phyloP scores from a whole-genome alignment of 352 stramenopile species.

The Phytophthora sp. region DNA sequence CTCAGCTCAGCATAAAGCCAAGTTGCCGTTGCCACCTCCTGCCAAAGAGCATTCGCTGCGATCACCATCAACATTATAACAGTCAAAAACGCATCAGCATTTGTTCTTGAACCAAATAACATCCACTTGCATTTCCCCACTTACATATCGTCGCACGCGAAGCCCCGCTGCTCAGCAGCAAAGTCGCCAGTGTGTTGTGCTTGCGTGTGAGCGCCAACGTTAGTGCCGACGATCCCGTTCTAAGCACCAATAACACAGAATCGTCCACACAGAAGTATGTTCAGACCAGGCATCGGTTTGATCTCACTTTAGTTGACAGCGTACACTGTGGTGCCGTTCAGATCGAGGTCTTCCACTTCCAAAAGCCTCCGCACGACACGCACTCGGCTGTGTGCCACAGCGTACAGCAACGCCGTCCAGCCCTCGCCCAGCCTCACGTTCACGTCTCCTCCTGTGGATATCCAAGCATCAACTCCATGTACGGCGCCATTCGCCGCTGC shows the following conservation, averaged over 20 bases:
- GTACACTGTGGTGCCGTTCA: constrained; percentile 72
- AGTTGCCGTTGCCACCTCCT: constrained; percentile 21
- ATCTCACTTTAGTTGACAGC: not conserved
- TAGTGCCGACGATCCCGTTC: constrained; percentile 62
- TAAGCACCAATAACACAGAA: constrained; percentile 20
- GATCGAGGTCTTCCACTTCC: constrained; percentile 37
- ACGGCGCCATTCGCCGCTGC: constrained; percentile 55
- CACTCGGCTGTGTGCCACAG: constrained; percentile 58
- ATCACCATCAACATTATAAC: not conserved
- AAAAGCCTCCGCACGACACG: constrained; percentile 51
- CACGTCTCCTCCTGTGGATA: constrained; percentile 43
- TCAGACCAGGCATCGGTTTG: no score
- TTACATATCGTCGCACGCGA: constrained; percentile 56
- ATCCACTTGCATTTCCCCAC: not conserved
- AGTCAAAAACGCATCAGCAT: not conserved
- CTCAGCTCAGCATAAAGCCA: constrained; percentile 52
- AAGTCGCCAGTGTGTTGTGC: constrained; percentile 46
- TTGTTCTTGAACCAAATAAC: not conserved
- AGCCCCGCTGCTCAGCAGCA: constrained; percentile 57
- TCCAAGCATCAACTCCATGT: constrained; percentile 45
- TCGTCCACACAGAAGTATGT: not conserved
- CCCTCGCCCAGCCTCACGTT: constrained; percentile 65
- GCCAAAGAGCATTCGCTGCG: constrained; percentile 37
- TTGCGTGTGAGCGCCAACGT: constrained; percentile 54
- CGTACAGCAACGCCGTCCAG: constrained; percentile 78